Evolutionary conservation across 225 moss, liverwort and hornwort species (phyloP).

Genomic region (Thuidium tamariscinum): DNA sequence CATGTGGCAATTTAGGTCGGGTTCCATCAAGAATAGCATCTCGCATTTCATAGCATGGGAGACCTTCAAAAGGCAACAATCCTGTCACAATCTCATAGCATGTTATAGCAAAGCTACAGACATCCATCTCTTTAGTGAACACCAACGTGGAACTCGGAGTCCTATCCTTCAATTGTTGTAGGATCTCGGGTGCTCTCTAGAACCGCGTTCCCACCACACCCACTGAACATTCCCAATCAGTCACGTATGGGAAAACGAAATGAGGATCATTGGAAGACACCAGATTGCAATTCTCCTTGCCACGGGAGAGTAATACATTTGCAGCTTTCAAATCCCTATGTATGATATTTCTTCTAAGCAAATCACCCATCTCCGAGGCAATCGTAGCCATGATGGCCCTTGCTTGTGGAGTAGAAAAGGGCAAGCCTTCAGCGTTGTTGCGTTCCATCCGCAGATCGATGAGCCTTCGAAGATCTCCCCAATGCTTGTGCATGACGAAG

Average conservation of each 20-base stretch:
- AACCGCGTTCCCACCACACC: background rate
- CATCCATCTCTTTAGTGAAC: background rate
- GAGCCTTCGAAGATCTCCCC: background rate
- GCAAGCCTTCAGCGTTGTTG: background rate
- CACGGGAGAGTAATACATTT: background rate
- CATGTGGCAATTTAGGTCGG: background rate
- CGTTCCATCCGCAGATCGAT: background rate
- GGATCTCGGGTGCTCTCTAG: background rate
- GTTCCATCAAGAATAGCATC: background rate
- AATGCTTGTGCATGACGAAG: rapidly evolving
- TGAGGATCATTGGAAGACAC: too few relatives aligned
- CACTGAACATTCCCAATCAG: background rate
- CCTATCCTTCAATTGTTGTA: background rate
- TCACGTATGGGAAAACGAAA: rapidly evolving
- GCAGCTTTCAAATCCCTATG: background rate
- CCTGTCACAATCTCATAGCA: background rate
- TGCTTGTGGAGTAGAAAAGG: background rate
- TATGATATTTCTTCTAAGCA: too few relatives aligned
- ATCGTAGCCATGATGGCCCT: rapidly evolving
- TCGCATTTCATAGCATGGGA: rapidly evolving
- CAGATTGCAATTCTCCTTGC: background rate
- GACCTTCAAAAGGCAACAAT: background rate
- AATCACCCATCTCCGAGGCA: rapidly evolving
- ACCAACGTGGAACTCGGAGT: background rate
- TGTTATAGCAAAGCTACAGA: background rate